Percentiles rank a stretch among this genome's conserved stretches.
Conservation (phyloP, 1,284 basidiomycete species). For the Ustilago curta region DNA sequence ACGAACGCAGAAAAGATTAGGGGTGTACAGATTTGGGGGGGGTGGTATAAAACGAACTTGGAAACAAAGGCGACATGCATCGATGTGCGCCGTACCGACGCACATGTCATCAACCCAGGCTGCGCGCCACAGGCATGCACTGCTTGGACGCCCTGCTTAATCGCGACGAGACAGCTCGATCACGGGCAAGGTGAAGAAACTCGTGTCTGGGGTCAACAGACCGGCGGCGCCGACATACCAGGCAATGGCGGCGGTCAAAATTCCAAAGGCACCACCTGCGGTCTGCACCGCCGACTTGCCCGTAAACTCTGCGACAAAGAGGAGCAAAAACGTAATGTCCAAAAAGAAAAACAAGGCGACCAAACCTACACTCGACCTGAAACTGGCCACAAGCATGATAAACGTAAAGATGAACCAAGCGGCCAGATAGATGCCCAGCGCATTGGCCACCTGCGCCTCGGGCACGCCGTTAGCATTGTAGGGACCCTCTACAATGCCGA, state of each 20-base stretch:
- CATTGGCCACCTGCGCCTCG: constrained; percentile 41
- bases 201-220: constrained; percentile 71
- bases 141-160: too few relatives aligned
- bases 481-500: constrained; percentile 42
- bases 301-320: constrained; percentile 63
- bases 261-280: constrained; percentile 57
- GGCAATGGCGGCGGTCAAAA: constrained; percentile 60
- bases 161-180: constrained; percentile 62
- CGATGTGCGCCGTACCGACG: too few relatives aligned
- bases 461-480: constrained; percentile 40
- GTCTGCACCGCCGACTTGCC: constrained; percentile 49
- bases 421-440: constrained; percentile 56
- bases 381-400: constrained; percentile 54
- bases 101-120: too few relatives aligned
- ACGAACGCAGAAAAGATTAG: too few relatives aligned
- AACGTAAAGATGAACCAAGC: constrained; percentile 67
- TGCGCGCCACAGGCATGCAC: too few relatives aligned
- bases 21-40: too few relatives aligned
- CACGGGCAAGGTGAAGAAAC: constrained; percentile 72
- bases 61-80: too few relatives aligned
- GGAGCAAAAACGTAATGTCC: constrained; percentile 72
- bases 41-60: too few relatives aligned
- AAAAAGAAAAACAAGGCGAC: constrained; percentile 80
- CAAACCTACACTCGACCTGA: constrained; percentile 59
- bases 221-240: constrained; percentile 72